Evolutionary conservation across 495 filamentous ascomycete genomes (phyloP).

Genomic region (Aspergillus ellipticus): DNA sequence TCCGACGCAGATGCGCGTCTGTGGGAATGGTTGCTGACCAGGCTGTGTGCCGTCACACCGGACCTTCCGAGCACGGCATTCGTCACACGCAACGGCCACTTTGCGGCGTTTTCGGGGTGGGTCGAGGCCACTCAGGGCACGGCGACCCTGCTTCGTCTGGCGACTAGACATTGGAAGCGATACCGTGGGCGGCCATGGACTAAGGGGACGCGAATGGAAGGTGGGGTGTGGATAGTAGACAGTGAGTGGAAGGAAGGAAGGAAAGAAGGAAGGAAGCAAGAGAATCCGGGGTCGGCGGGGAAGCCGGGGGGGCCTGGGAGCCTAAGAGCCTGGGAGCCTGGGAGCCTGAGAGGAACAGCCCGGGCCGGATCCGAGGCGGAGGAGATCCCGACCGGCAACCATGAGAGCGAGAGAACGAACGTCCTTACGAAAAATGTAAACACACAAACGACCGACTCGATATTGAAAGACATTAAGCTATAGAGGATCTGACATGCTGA

Average conservation of each 20-base stretch:
- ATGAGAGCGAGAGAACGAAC: too few species aligned
- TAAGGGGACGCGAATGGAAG: too few species aligned
- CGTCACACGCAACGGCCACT: constrained; percentile 36
- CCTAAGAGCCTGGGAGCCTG: too few species aligned
- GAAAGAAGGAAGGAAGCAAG: background rate
- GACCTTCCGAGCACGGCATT: constrained; percentile 33
- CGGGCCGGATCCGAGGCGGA: too few species aligned
- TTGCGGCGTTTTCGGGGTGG: constrained; percentile 29
- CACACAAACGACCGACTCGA: too few species aligned
- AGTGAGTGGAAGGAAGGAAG: too few species aligned
- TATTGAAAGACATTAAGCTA: too few species aligned
- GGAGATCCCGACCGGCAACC: too few species aligned
- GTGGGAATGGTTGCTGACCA: constrained; percentile 18
- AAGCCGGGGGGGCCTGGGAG: background rate
- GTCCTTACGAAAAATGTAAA: too few species aligned
- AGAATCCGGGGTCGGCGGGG: background rate
- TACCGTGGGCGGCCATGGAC: background rate
- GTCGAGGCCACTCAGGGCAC: background rate
- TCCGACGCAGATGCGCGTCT: background rate
- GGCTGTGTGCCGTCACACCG: constrained; percentile 40
- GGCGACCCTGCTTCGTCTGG: background rate
- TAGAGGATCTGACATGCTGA: too few species aligned
- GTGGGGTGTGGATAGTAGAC: too few species aligned
- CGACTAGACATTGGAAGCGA: background rate
- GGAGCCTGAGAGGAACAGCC: too few species aligned